Base-by-base conservation (phyloP, 1,284 basidiomycete species). In the Porogramme epimiltina region DNA sequence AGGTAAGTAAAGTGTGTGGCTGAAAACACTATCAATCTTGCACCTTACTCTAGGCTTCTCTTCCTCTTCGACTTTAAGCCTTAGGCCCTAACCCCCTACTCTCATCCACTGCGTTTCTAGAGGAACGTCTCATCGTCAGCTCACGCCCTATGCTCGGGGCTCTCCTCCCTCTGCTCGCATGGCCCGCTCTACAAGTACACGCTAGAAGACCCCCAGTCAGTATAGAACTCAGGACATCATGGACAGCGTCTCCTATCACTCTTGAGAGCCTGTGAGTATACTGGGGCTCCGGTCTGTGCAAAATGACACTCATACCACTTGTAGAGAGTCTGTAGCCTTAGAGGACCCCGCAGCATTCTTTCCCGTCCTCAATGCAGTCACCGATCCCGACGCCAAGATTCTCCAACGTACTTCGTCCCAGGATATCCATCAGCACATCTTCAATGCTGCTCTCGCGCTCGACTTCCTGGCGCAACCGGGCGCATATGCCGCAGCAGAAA, bases 181-280 rank as follows among this genome's bases (percentile, higher is more conserved):
- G 57, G 57, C 51, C 53, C 25, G 25, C 51, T 18, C 51, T 55
- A 15, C 40, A 9, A 34, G 4, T 44, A 20, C 37, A 23, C n/a
- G 54, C 57, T 42, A 41, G 28, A 23, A 62, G 55, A 36, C 89
- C 91, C 13, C 85, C 89, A 1, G 85, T 96, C 15, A 85, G 85
- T 51, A 86, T 95, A 20, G 80, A 84, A 33, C 75, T 97, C 24
- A 80, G 83, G 56, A 87, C 93, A 2, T 89, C 89, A 45, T 97
- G 94, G 91, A 70, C 81, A 3, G 82, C 87, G 19, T 81, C 89
- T 5, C 83, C 89, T 11, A 75, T 88, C 9, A 66, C 95, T 2
- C 77, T 94, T 19, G 95, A 97, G 72, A 80, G 91, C 45, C 70
- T 98, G 89, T 95, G 64, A 65, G 90, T 74, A 25, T n/a, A 36